Conservation (phyloP, 2,329 filamentous ascomycete genomes). For the Thelonectria blattea region DNA sequence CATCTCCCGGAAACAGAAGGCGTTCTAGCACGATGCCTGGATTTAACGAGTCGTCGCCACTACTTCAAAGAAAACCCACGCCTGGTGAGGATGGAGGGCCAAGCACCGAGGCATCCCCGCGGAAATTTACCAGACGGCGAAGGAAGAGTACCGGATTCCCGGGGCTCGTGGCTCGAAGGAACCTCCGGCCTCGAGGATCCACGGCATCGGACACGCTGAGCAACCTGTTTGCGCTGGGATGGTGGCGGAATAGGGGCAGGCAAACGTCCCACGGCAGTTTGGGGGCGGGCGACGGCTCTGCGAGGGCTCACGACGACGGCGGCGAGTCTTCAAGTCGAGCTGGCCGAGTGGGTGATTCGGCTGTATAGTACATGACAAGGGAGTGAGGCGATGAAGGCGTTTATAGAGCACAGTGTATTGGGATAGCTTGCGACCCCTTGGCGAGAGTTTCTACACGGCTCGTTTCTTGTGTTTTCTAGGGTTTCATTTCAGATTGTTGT, state of each 20-base stretch:
- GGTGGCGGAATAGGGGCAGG: slow-evolving; percentile 52
- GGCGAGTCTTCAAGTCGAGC: slow-evolving; percentile 20
- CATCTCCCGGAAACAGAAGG: slow-evolving; percentile 47
- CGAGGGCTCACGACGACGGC: slow-evolving; percentile 17
- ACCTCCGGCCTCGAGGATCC: slow-evolving; percentile 47
- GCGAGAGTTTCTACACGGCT: slow-evolving; percentile 13
- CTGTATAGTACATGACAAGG: slow-evolving; percentile 41
- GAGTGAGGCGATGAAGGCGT: slow-evolving; percentile 28
- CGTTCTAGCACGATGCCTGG: slow-evolving; percentile 58
- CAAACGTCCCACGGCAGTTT: slow-evolving; percentile 32
- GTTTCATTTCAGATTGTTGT: background rate
- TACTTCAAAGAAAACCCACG: slow-evolving; percentile 47
- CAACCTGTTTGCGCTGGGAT: slow-evolving; percentile 60
- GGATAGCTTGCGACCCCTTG: slow-evolving; percentile 18
- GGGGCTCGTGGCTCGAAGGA: slow-evolving; percentile 61
- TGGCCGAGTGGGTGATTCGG: slow-evolving; percentile 35
- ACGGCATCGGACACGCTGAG: slow-evolving; percentile 57
- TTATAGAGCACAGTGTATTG: slow-evolving; percentile 24
- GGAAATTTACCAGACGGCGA: slow-evolving; percentile 50
- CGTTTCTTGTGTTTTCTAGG: slow-evolving; percentile 12
- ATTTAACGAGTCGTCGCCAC: slow-evolving; percentile 47
- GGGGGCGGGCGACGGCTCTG: slow-evolving; percentile 25
- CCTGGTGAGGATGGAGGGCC: slow-evolving; percentile 38
- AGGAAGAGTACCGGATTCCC: slow-evolving; percentile 68
- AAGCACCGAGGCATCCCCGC: slow-evolving; percentile 41